phyloP scores from a whole-genome alignment of 768 basidiomycete genomes.

The Naganishia friedmannii region DNA sequence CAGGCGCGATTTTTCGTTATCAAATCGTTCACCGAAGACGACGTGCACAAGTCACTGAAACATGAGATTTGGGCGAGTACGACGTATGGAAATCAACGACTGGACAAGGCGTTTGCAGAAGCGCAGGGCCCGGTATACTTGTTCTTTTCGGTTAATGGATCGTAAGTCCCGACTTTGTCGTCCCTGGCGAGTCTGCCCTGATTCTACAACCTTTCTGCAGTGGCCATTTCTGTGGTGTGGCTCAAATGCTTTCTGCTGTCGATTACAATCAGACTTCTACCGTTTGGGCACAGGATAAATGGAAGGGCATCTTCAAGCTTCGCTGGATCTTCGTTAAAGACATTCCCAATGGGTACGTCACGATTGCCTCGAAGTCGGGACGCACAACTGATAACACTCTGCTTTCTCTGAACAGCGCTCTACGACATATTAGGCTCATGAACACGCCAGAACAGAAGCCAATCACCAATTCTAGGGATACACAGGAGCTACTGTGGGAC shows the following conservation, averaged over 20 bases:
- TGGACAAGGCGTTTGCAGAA: conserved; percentile 97
- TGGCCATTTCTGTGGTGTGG: conserved; percentile 98
- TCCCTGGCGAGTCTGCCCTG: conserved; percentile 57
- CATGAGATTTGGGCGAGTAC: conserved; percentile 98
- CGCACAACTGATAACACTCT: neutral
- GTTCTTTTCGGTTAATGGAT: conserved; percentile 92
- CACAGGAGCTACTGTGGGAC: conserved; percentile 91
- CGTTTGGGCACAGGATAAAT: conserved; percentile 99
- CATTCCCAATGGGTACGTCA: conserved; percentile 53
- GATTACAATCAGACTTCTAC: conserved; percentile 92
- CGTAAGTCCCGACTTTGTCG: conserved; percentile 24
- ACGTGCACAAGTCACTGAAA: conserved; percentile 96
- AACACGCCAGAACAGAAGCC: conserved; percentile 98
- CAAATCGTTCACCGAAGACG: conserved; percentile 98
- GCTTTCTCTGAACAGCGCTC: conserved; percentile 29
- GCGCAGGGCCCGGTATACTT: conserved; percentile 92
- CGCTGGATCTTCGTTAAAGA: conserved; percentile 97
- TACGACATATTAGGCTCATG: conserved; percentile 50
- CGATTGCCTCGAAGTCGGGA: neutral
- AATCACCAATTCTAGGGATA: conserved; percentile 96
- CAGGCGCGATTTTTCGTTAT: conserved; percentile 94
- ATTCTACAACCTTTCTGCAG: conserved; percentile 52
- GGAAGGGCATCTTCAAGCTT: conserved; percentile 99
- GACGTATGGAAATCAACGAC: conserved; percentile 91
- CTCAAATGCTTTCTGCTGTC: conserved; percentile 95